Percentiles rank a stretch among this genome's conserved stretches.
phyloP scores from a whole-genome alignment of 495 filamentous ascomycete species.

The Penicillium simplicissimum region DNA sequence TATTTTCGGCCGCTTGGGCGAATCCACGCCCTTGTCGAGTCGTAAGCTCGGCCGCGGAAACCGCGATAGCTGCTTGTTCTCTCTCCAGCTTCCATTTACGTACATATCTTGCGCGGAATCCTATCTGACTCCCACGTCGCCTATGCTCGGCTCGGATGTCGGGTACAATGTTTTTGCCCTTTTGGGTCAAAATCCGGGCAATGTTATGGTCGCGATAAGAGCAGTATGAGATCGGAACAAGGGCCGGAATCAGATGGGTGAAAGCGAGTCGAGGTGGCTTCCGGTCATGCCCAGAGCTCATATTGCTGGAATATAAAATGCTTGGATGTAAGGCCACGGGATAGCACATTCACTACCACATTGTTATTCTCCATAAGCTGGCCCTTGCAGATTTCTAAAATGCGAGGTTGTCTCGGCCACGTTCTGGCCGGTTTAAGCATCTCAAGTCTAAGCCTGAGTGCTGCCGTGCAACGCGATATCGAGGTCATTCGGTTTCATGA shows the following conservation, averaged over 20 bases:
- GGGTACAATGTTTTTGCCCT: background rate
- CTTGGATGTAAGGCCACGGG: background rate
- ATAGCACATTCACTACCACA: background rate
- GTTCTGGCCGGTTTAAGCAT: conserved; percentile 15
- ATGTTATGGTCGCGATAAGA: background rate
- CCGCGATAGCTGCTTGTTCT: background rate
- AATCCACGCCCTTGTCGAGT: conserved; percentile 1
- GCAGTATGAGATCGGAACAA: background rate
- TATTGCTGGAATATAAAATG: background rate
- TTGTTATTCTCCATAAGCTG: background rate
- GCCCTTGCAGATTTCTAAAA: background rate
- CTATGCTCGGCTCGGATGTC: background rate
- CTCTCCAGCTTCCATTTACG: background rate
- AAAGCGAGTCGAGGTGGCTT: background rate
- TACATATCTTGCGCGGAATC: background rate
- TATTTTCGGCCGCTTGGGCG: conserved; percentile 6
- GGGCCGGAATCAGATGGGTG: background rate
- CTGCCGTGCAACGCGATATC: conserved; percentile 14
- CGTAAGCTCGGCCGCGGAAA: background rate
- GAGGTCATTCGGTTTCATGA: conserved; percentile 20
- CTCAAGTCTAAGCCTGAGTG: conserved; percentile 15
- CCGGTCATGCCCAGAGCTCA: background rate
- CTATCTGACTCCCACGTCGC: background rate
- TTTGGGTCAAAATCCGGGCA: background rate
- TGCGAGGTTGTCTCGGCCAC: conserved; percentile 12